Evolutionary conservation across 495 filamentous ascomycete genomes (phyloP).

Genomic region (Penicillium chermesinum): DNA sequence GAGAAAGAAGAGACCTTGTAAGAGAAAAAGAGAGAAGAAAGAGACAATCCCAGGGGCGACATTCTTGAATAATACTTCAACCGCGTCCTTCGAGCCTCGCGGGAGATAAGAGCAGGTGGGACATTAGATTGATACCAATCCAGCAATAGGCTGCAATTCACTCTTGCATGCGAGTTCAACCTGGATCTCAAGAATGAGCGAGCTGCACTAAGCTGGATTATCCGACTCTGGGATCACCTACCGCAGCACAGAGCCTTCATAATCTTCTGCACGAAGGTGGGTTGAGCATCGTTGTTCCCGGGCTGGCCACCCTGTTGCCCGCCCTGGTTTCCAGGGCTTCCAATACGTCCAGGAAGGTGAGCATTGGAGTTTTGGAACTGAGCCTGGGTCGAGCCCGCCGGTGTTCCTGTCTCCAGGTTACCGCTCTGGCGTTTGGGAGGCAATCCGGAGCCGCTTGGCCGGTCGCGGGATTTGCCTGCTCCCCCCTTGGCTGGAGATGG

Average conservation of each 20-base stretch:
- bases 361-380: constrained; percentile 88
- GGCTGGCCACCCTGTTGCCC: constrained; percentile 42
- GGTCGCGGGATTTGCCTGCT: constrained; percentile 70
- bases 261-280: constrained; percentile 57
- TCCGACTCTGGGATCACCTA: constrained; percentile 40
- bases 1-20: constrained; percentile 15
- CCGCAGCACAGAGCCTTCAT: constrained; percentile 81
- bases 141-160: constrained; percentile 13
- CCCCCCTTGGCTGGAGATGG: constrained; percentile 78
- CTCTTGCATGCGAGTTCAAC: constrained; percentile 28
- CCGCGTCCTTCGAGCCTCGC: constrained; percentile 25
- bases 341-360: constrained; percentile 66
- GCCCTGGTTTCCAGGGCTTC: constrained; percentile 51
- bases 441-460: constrained; percentile 72
- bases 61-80: constrained; percentile 13
- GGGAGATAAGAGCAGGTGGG: constrained; percentile 17
- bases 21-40: not conserved
- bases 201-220: constrained; percentile 9
- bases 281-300: constrained; percentile 44
- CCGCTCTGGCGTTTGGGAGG: constrained; percentile 70
- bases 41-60: constrained; percentile 22
- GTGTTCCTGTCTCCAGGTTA: constrained; percentile 70
- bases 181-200: constrained; percentile 30
- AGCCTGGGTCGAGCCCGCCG: constrained; percentile 77
- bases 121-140: constrained; percentile 12